Percentiles rank a stretch among this genome's conserved stretches.
Conservation (phyloP, 2,329 filamentous ascomycete species). For the Chaetomiaceae sp. region DNA sequence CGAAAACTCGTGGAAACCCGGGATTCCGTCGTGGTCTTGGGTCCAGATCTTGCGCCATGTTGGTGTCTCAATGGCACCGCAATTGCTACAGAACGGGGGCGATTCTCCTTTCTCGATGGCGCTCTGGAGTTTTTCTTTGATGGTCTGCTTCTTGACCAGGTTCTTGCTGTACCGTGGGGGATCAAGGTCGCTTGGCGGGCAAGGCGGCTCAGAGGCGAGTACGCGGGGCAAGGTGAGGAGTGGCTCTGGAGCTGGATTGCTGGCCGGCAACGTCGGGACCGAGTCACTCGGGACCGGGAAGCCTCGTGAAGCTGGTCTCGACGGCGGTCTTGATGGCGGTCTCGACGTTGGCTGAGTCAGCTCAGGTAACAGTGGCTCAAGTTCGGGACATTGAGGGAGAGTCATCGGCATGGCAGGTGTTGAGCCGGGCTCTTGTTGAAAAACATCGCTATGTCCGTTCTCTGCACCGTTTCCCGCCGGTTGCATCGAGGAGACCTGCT, state of each 20-base stretch:
- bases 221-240: slow-evolving; percentile 29
- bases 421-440: background rate
- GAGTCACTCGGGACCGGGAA: slow-evolving; percentile 30
- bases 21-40: slow-evolving; percentile 67
- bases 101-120: slow-evolving; percentile 75
- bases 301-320: slow-evolving; percentile 17
- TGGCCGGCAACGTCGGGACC: slow-evolving; percentile 41
- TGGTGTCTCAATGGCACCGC: slow-evolving; percentile 90
- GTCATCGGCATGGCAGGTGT: slow-evolving; percentile 8
- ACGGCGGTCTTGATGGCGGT: slow-evolving; percentile 18
- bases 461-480: background rate
- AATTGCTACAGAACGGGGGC: slow-evolving; percentile 87
- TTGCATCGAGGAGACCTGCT: slow-evolving; percentile 3
- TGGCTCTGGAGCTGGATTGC: slow-evolving; percentile 40
- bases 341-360: slow-evolving; percentile 11
- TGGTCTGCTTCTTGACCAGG: slow-evolving; percentile 57
- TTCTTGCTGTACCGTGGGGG: slow-evolving; percentile 58
- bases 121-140: slow-evolving; percentile 54
- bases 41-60: slow-evolving; percentile 93
- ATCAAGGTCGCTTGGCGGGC: slow-evolving; percentile 42
- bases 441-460: background rate
- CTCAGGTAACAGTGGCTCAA: slow-evolving; percentile 10
- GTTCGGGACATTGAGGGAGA: slow-evolving; percentile 16
- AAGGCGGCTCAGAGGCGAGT: slow-evolving; percentile 29
- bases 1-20: slow-evolving; percentile 65